phyloP scores from a whole-genome alignment of 2,329 filamentous ascomycete genomes.

The Fusarium tricinctum region DNA sequence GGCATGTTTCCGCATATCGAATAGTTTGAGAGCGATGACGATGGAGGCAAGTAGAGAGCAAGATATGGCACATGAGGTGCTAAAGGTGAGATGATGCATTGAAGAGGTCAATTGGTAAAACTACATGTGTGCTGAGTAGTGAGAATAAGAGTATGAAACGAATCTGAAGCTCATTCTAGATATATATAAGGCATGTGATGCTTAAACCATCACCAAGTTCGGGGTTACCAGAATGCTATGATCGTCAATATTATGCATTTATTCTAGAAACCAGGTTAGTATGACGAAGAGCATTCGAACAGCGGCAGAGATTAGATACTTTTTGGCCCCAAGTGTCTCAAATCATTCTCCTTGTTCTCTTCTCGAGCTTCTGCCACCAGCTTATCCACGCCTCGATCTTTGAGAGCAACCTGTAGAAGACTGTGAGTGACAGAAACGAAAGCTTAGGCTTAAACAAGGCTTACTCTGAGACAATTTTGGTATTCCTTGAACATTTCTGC shows the following conservation, averaged over 20 bases:
- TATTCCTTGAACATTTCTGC: slow-evolving; percentile 89
- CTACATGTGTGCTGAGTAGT: slow-evolving; percentile 10
- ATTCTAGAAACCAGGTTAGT: slow-evolving; percentile 34
- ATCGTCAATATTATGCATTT: slow-evolving; percentile 10
- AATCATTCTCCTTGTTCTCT: slow-evolving; percentile 89
- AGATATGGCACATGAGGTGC: neutral
- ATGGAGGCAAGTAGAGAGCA: neutral
- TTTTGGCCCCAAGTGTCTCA: slow-evolving; percentile 61
- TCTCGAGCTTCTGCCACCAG: slow-evolving; percentile 93
- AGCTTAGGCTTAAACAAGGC: neutral
- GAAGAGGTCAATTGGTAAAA: neutral
- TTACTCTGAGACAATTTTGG: slow-evolving; percentile 84
- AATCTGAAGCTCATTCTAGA: slow-evolving; percentile 1
- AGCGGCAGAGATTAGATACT: slow-evolving; percentile 50
- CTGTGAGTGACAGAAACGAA: slow-evolving; percentile 2
- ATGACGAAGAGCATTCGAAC: neutral
- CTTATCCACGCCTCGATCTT: slow-evolving; percentile 90
- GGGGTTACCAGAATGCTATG: slow-evolving; percentile 26
- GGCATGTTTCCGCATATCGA: slow-evolving; percentile 26
- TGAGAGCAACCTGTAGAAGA: slow-evolving; percentile 72
- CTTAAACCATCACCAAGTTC: neutral
- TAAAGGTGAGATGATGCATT: neutral
- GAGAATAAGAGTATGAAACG: neutral
- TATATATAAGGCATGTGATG: neutral
- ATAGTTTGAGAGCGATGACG: slow-evolving; percentile 22